phyloP scores from a whole-genome alignment of 2,329 filamentous ascomycete genomes.

The Hymenoscyphus infarciens region DNA sequence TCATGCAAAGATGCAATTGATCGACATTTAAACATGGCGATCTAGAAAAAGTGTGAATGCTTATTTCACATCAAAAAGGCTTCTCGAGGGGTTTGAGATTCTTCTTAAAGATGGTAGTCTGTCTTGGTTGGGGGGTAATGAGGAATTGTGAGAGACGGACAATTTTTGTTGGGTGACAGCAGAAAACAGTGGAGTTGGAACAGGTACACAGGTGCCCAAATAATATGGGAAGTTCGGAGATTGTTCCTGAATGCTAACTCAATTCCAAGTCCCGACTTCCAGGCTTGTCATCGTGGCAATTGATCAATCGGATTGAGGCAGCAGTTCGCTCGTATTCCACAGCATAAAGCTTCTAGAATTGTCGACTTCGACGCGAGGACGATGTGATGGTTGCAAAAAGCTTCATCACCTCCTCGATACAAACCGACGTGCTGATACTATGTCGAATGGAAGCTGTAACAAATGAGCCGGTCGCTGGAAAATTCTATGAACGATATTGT shows the following conservation, averaged over 20 bases:
- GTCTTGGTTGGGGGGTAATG: conserved; percentile 10
- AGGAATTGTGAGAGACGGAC: neutral
- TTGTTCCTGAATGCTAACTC: neutral
- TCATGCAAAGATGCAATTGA: neutral
- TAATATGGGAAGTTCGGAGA: neutral
- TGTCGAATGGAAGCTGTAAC: neutral
- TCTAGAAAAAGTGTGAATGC: neutral
- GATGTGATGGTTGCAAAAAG: conserved; percentile 3
- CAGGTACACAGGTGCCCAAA: neutral
- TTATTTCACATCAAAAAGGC: conserved; percentile 2
- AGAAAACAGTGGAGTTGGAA: neutral
- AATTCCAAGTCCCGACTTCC: neutral
- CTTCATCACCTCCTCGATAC: neutral
- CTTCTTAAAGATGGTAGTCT: conserved; percentile 11
- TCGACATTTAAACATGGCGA: conserved; percentile 3
- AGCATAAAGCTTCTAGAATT: neutral
- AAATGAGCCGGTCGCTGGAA: neutral
- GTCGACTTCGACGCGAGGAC: neutral
- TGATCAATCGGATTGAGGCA: neutral
- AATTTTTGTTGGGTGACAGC: neutral
- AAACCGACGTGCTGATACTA: neutral
- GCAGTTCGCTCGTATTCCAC: neutral
- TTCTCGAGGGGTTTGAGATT: conserved; percentile 6
- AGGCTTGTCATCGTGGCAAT: neutral
- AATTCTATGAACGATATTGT: neutral